Conservation (phyloP, 2,329 filamentous ascomycete genomes). For the Aureobasidium mangrovei region DNA sequence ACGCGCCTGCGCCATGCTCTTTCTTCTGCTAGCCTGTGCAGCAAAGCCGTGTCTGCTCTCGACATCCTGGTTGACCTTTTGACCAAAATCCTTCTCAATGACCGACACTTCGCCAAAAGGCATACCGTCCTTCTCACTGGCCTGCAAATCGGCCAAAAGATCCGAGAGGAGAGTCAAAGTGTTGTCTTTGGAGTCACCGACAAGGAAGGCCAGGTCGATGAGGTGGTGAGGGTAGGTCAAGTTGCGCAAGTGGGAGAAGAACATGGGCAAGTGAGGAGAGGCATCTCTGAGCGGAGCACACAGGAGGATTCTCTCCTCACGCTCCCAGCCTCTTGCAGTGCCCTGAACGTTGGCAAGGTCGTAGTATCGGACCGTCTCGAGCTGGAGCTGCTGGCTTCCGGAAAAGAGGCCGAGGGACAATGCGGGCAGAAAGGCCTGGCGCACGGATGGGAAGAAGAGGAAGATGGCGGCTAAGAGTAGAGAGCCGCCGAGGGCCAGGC, state of each 20-base stretch:
- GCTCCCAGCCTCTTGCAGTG: constrained; percentile 87
- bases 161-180: constrained; percentile 69
- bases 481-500: constrained; percentile 51
- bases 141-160: constrained; percentile 70
- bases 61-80: constrained; percentile 95
- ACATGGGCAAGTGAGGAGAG: constrained; percentile 87
- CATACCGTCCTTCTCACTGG: constrained; percentile 66
- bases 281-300: constrained; percentile 93
- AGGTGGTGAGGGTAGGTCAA: constrained; percentile 95
- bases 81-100: constrained; percentile 97
- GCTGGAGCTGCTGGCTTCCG: constrained; percentile 54
- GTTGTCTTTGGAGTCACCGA: constrained; percentile 92
- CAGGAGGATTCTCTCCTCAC: constrained; percentile 87
- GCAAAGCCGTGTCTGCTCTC: constrained; percentile 97
- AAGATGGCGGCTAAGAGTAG: constrained; percentile 55
- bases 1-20: constrained; percentile 94
- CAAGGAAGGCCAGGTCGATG: constrained; percentile 91
- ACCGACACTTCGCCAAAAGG: constrained; percentile 94
- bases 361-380: constrained; percentile 95
- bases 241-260: constrained; percentile 94
- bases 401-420: constrained; percentile 63
- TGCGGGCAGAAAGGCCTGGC: constrained; percentile 52
- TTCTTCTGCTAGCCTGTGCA: constrained; percentile 84
- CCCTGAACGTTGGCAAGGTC: constrained; percentile 88
- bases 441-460: constrained; percentile 66